phyloP scores from a whole-genome alignment of 768 basidiomycete genomes.

The Tephrocybe rancida region DNA sequence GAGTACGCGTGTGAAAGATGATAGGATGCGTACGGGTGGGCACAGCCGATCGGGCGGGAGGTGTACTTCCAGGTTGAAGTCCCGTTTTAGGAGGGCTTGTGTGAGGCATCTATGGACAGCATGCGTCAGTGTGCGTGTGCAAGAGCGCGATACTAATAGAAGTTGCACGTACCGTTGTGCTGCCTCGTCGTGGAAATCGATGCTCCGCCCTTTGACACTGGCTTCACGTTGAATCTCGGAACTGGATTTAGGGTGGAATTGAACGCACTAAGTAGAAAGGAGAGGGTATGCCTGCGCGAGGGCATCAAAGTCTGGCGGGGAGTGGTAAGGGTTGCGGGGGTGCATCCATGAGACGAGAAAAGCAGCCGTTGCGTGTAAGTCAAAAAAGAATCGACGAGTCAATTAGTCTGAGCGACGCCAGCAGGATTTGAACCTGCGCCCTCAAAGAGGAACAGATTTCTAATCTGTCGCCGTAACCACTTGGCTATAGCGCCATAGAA shows the following conservation, averaged over 20 bases:
- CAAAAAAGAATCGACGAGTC: neutral
- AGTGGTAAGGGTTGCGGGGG: slow-evolving; percentile 40
- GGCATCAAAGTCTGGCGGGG: slow-evolving; percentile 53
- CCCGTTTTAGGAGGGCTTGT: slow-evolving; percentile 71
- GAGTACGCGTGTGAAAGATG: slow-evolving; percentile 3
- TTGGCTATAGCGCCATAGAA: slow-evolving; percentile 66
- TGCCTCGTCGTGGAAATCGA: slow-evolving; percentile 76
- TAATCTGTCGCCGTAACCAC: slow-evolving; percentile 80
- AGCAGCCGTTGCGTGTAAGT: neutral
- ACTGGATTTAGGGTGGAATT: neutral
- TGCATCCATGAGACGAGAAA: slow-evolving; percentile 33
- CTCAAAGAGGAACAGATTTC: slow-evolving; percentile 54
- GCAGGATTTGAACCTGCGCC: too few species aligned
- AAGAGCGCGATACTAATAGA: neutral
- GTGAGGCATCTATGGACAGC: slow-evolving; percentile 65
- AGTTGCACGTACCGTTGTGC: slow-evolving; percentile 60
- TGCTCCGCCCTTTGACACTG: slow-evolving; percentile 34
- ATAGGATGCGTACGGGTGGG: slow-evolving; percentile 67
- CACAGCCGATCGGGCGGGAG: slow-evolving; percentile 79
- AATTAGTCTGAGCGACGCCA: slow-evolving; percentile 34
- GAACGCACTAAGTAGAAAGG: slow-evolving; percentile 21
- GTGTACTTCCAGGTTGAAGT: slow-evolving; percentile 65
- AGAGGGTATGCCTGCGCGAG: slow-evolving; percentile 61
- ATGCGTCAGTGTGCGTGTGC: neutral
- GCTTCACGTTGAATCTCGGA: neutral